A percentile compares a stretch with the other conserved stretches of the same genome.
phyloP scores from a whole-genome alignment of 768 basidiomycete species.

The Pulveroboletus ravenelii region DNA sequence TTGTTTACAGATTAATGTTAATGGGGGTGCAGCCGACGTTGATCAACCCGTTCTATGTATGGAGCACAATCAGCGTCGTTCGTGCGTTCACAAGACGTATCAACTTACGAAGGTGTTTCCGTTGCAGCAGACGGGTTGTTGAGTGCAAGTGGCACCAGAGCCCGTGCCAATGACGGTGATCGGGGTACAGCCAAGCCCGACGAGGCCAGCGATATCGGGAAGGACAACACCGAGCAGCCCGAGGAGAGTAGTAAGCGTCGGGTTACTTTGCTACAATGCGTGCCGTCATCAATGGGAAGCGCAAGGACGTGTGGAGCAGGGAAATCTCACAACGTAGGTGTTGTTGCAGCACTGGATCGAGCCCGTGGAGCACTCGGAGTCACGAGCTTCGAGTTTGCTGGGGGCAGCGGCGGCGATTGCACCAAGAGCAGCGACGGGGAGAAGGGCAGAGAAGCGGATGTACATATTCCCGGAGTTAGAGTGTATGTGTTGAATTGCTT shows the following conservation, averaged over 20 bases:
- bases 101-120: constrained; percentile 10
- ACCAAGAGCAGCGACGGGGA: constrained; percentile 9
- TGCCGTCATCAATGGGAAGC: neutral
- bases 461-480: constrained; percentile 2
- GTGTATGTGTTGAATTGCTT: neutral
- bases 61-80: neutral
- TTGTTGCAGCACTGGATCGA: constrained; percentile 7
- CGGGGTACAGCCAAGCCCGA: constrained; percentile 4
- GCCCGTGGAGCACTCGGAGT: constrained; percentile 11
- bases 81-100: too few species aligned
- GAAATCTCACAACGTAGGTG: neutral
- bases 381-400: neutral
- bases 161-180: neutral
- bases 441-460: constrained; percentile 1
- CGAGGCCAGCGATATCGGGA: neutral
- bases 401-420: constrained; percentile 5
- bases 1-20: neutral
- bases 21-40: constrained; percentile 16
- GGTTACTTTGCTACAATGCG: neutral
- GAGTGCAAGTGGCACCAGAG: constrained; percentile 2
- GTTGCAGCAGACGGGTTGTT: constrained; percentile 18
- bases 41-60: constrained; percentile 3
- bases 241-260: neutral
- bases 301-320: too few species aligned
- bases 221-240: neutral